Conservation (phyloP, 164 flowering plant species). For the Berberis thunbergii region DNA sequence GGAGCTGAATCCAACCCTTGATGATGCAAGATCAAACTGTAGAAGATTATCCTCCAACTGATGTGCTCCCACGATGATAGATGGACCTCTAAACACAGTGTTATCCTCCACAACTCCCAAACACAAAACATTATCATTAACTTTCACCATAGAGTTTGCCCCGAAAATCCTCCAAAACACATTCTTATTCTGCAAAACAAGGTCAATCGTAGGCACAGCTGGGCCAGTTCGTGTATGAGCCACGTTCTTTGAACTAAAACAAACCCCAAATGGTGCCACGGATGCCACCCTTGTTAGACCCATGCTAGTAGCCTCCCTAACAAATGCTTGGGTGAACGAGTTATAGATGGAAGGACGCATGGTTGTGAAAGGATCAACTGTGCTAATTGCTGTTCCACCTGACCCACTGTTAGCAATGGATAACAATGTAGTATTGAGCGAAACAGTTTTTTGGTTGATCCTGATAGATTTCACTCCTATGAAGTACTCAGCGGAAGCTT, state of each 20-base stretch:
- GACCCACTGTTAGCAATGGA: constrained; percentile 8
- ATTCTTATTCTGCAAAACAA: constrained; percentile 23
- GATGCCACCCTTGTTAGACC: constrained; percentile 16
- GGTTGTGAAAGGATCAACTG: constrained; percentile 15
- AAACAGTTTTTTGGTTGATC: constrained; percentile 17
- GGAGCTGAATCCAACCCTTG: constrained; percentile 40
- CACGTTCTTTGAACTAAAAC: constrained; percentile 20
- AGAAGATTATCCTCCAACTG: constrained; percentile 52
- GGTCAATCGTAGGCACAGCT: constrained; percentile 29
- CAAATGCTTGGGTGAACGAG: constrained; percentile 22
- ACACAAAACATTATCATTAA: constrained; percentile 24
- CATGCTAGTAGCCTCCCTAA: constrained; percentile 4
- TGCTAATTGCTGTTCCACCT: constrained; percentile 24
- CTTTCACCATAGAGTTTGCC: constrained; percentile 33
- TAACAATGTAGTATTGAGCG: constrained; percentile 16
- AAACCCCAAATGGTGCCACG: constrained; percentile 26
- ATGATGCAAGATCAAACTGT: constrained; percentile 39
- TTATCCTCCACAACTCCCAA: constrained; percentile 43
- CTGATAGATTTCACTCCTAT: constrained; percentile 31
- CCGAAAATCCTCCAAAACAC: constrained; percentile 33
- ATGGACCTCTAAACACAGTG: constrained; percentile 20
- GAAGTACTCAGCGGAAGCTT: constrained; percentile 24
- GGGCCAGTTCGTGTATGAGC: constrained; percentile 25
- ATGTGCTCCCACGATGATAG: constrained; percentile 48
- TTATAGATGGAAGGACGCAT: constrained; percentile 28